These are phyloP conservation scores for Batrachochytrium dendrobatidis DNA, from an alignment of 371 early-diverging fungal species.

Conservation along the genomic window DNA sequence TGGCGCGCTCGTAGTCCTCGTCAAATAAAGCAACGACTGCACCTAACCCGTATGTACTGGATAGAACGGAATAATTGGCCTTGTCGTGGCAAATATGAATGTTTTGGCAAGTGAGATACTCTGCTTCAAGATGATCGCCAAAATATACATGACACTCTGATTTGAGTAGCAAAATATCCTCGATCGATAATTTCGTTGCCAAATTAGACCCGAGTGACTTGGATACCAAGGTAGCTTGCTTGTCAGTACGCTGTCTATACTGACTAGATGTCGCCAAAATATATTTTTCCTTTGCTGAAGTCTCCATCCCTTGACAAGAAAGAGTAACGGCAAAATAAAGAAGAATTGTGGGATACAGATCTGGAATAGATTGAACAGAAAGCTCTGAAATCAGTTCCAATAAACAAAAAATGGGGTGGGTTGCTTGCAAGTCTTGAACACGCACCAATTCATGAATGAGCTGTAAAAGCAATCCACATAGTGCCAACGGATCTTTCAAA, in stretches of 20 bases:
- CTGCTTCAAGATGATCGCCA: not conserved
- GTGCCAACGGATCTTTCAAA: not conserved
- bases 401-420: not conserved
- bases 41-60: too few relatives aligned
- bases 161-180: not conserved
- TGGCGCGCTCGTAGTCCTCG: too few relatives aligned
- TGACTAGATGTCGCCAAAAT: not conserved
- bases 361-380: not conserved
- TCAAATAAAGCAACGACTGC: too few relatives aligned
- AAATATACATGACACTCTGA: slow-evolving; percentile 1
- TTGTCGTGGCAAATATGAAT: too few relatives aligned
- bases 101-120: not conserved
- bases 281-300: not conserved
- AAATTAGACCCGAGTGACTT: too few relatives aligned
- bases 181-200: not conserved
- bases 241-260: not conserved
- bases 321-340: not conserved
- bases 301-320: not conserved
- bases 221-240: not conserved
- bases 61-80: too few relatives aligned
- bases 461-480: not conserved
- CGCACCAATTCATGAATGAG: not conserved
- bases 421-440: not conserved
- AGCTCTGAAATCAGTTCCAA: not conserved
- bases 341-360: not conserved